phyloP scores from a whole-genome alignment of 2,329 filamentous ascomycete species.

The Fusarium acutatum region DNA sequence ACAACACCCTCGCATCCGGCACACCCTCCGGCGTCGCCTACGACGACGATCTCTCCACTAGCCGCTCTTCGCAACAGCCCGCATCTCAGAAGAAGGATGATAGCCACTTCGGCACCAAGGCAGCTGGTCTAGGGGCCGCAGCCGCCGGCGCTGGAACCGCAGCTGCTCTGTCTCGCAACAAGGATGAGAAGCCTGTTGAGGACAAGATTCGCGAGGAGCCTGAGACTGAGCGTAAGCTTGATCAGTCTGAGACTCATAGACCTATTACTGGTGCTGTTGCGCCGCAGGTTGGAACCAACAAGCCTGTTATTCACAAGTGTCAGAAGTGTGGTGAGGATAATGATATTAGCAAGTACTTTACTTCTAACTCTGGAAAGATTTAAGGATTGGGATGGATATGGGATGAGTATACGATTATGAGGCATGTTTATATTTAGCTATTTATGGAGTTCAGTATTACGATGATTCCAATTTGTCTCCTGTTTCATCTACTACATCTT shows the following conservation, averaged over 20 bases:
- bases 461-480: not conserved
- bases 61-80: not conserved
- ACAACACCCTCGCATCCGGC: constrained; percentile 31
- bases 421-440: not conserved
- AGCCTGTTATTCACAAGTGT: constrained; percentile 15
- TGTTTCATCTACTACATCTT: rapidly evolving
- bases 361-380: not conserved
- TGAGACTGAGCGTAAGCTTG: not conserved
- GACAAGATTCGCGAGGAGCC: not conserved
- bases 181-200: not conserved
- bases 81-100: not conserved
- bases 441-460: not conserved
- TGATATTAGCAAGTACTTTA: constrained; percentile 19
- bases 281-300: not conserved
- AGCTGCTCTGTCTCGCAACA: not conserved
- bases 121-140: not conserved
- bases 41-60: not conserved
- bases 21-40: constrained; percentile 26
- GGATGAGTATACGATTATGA: not conserved
- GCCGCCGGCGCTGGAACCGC: not conserved
- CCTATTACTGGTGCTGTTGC: not conserved
- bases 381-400: not conserved
- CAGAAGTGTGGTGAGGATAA: constrained; percentile 22
- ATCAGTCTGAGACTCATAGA: not conserved
- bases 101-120: not conserved